Evolutionary conservation across 2,329 filamentous ascomycete species (phyloP).

Genomic region (Calonectria montana): DNA sequence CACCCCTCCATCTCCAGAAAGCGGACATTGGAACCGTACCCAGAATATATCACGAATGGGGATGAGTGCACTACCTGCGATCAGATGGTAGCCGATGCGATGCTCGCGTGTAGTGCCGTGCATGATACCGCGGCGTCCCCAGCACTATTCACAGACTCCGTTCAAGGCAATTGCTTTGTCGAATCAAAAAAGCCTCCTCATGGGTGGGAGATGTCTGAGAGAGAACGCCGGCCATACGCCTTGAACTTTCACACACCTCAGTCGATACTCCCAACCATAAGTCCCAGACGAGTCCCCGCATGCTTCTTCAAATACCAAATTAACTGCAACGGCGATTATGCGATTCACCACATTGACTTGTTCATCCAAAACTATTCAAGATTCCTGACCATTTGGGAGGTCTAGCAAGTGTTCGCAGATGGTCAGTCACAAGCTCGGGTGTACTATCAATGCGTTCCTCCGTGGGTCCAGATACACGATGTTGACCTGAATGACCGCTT

Average conservation of each 20-base stretch:
- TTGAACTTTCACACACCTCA: neutral
- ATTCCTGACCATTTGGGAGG: conserved; percentile 9
- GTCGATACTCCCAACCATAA: neutral
- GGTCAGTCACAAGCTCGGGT: neutral
- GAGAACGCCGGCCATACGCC: conserved; percentile 12
- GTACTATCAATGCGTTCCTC: neutral
- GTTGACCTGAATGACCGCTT: neutral
- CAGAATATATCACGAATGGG: neutral
- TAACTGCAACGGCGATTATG: conserved; percentile 10
- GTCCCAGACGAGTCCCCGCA: neutral
- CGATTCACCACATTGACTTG: neutral
- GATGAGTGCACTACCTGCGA: too few relatives aligned
- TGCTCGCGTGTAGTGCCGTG: neutral
- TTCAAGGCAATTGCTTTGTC: neutral
- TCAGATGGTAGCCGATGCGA: neutral
- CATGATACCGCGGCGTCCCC: neutral
- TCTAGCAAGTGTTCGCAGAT: conserved; percentile 6
- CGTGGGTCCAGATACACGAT: neutral
- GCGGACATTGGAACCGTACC: too few relatives aligned
- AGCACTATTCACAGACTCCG: neutral
- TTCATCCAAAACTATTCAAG: neutral
- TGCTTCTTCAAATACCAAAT: neutral
- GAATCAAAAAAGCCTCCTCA: neutral
- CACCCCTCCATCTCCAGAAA: neutral
- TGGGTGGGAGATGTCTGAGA: neutral